Conservation (phyloP, 257 asterid species). For the Gardenia jasminoides region DNA sequence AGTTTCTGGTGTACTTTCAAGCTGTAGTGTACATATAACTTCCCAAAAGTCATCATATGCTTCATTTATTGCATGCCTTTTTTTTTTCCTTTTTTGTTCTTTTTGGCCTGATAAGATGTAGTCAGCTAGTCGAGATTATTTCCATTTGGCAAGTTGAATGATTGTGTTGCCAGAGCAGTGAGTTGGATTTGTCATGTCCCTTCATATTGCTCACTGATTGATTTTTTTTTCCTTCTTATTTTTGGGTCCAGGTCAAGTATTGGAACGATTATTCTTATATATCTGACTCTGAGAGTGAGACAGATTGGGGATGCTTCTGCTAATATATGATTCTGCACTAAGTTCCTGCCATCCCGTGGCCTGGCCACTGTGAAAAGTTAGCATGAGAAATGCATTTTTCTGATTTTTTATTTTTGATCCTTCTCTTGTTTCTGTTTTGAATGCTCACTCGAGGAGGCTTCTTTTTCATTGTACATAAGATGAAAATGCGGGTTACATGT, state of each 20-base stretch:
- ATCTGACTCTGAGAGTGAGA: constrained; percentile 78
- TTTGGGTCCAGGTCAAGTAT: constrained; percentile 65
- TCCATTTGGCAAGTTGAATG: neutral
- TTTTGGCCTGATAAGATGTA: neutral
- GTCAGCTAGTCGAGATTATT: neutral
- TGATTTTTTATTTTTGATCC: constrained; percentile 1
- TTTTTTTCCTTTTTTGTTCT: neutral
- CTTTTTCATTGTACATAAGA: constrained; percentile 29
- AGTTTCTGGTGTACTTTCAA: neutral
- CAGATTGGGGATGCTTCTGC: constrained; percentile 55
- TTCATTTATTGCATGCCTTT: neutral
- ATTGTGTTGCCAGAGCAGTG: neutral
- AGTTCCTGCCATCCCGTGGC: neutral
- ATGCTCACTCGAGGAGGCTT: constrained; percentile 9
- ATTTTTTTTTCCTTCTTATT: neutral
- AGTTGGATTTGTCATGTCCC: neutral
- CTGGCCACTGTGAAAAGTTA: constrained; percentile 17
- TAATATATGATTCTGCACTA: constrained; percentile 32
- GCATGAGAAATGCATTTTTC: constrained; percentile 20
- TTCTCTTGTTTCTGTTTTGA: constrained; percentile 11
- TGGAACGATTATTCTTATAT: constrained; percentile 87
- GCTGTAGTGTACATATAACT: neutral
- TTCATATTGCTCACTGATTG: neutral
- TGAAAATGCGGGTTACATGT: constrained; percentile 19
- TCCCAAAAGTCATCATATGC: too few species aligned